These are phyloP conservation scores for Alternaria angustiovoidea DNA, from an alignment of 2,329 filamentous ascomycete species.

Conservation along the genomic window DNA sequence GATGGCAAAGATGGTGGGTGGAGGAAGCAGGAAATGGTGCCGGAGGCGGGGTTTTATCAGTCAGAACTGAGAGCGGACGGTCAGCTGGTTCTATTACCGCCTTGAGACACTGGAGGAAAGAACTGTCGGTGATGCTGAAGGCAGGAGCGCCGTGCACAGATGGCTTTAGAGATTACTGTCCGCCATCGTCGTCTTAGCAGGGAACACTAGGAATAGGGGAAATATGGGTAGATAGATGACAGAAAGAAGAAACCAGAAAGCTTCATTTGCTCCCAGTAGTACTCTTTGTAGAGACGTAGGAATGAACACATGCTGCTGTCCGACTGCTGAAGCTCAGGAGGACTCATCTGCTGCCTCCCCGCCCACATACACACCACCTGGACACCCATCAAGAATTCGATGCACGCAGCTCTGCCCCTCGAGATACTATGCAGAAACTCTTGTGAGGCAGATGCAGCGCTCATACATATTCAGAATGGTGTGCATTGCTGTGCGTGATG, in stretches of 20 bases:
- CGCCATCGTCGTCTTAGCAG: constrained; percentile 30
- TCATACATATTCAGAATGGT: neutral
- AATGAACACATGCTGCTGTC: constrained; percentile 10
- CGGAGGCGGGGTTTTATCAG: constrained; percentile 17
- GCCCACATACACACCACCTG: neutral
- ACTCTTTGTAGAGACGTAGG: neutral
- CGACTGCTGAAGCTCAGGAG: constrained; percentile 2
- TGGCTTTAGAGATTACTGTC: constrained; percentile 42
- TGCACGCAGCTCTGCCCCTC: neutral
- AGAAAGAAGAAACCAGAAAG: constrained; percentile 9
- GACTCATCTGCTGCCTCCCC: constrained; percentile 1
- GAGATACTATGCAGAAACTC: neutral
- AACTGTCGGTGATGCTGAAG: constrained; percentile 24
- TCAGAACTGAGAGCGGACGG: constrained; percentile 19
- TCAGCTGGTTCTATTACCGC: constrained; percentile 25
- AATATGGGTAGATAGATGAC: constrained; percentile 2
- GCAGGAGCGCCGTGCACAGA: constrained; percentile 30
- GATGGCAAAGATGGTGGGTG: constrained; percentile 7
- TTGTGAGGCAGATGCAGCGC: neutral
- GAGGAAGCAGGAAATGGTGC: constrained; percentile 19
- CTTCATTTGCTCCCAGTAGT: constrained; percentile 2
- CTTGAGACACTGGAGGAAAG: constrained; percentile 16
- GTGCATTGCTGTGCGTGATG: constrained; percentile 8
- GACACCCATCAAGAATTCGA: neutral
- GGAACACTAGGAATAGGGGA: constrained; percentile 10